Evolutionary conservation across 352 stramenopile genomes (phyloP).

Genomic region (Vaucheria bursata): DNA sequence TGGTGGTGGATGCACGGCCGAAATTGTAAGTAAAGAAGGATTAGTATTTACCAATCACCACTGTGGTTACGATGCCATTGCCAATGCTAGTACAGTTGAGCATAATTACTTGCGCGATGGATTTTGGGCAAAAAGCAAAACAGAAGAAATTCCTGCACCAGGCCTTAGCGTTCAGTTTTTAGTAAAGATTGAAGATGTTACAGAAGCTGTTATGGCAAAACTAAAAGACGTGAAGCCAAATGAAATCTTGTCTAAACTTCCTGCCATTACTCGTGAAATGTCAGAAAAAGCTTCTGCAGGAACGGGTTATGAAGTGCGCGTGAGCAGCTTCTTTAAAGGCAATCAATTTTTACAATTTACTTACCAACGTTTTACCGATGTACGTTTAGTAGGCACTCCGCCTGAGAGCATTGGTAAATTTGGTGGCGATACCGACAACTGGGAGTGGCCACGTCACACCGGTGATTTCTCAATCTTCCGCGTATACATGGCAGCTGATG

Average conservation of each 20-base stretch:
- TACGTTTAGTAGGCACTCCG: neutral
- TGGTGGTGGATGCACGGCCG: neutral
- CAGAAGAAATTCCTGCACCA: neutral
- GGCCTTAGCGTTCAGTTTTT: conserved; percentile 5
- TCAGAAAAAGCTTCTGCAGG: neutral
- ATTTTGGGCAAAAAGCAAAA: neutral
- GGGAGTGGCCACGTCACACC: neutral
- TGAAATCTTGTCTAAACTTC: neutral
- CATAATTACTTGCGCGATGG: neutral
- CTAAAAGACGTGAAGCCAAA: neutral
- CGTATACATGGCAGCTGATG: neutral
- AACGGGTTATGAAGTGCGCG: neutral
- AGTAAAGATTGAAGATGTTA: conserved; percentile 4
- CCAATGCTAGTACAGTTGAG: neutral
- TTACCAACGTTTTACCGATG: conserved; percentile 1
- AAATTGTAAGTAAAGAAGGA: conserved; percentile 2
- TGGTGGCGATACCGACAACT: conserved; percentile 6
- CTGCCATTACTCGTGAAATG: neutral
- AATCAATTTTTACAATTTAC: conserved; percentile 2
- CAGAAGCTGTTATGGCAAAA: neutral
- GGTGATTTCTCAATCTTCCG: conserved; percentile 2
- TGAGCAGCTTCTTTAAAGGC: neutral
- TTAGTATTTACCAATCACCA: conserved; percentile 5
- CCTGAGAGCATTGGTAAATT: conserved; percentile 2
- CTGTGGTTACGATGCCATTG: neutral